Evolutionary conservation across 192 early-diverging fungal genomes (phyloP).

Genomic region (Podila epigama): DNA sequence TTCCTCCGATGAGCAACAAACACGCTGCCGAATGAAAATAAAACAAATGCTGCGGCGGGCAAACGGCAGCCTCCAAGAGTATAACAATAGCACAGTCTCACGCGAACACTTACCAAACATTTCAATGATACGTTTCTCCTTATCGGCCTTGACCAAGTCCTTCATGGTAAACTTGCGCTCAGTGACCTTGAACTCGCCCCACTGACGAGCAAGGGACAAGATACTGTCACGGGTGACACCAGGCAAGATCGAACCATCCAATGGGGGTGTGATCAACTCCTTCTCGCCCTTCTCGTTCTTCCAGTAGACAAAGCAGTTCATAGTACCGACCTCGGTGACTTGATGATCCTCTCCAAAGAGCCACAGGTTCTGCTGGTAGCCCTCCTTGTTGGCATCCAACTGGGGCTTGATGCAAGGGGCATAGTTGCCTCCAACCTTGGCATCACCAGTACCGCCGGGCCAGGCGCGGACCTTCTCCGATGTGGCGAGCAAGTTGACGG

Average conservation of each 20-base stretch:
- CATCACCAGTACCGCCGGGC: conserved; percentile 94
- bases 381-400: conserved; percentile 84
- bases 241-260: conserved; percentile 95
- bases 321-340: conserved; percentile 96
- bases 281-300: conserved; percentile 81
- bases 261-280: conserved; percentile 89
- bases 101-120: conserved; percentile 78
- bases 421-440: conserved; percentile 92
- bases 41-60: no score
- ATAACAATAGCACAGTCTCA: background rate
- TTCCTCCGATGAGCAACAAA: no score
- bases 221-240: conserved; percentile 97
- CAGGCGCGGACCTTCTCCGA: conserved; percentile 89
- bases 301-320: conserved; percentile 95
- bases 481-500: conserved; percentile 87
- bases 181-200: conserved; percentile 89
- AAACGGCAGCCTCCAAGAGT: no score
- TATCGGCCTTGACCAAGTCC: conserved; percentile 74
- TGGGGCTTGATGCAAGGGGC: conserved; percentile 85
- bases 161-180: conserved; percentile 87
- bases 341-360: conserved; percentile 85
- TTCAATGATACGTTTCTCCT: conserved; percentile 84
- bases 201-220: conserved; percentile 74
- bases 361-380: conserved; percentile 96
- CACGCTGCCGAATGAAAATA: no score